Evolutionary conservation across 768 basidiomycete species (phyloP).

Genomic region (Chalciporus pseudorubinellus): DNA sequence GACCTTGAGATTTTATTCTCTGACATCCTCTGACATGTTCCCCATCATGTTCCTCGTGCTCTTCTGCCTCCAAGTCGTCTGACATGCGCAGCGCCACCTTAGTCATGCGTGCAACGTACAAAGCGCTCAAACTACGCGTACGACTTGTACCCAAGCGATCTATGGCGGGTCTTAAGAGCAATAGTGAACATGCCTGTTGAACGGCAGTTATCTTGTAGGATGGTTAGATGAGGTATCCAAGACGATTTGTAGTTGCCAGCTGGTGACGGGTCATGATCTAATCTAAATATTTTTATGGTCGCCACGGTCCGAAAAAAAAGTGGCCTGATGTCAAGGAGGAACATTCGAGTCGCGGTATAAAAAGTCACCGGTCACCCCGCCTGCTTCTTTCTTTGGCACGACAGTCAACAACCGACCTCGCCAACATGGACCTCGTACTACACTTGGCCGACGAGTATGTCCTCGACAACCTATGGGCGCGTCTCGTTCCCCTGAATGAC

Average conservation of each 20-base stretch:
- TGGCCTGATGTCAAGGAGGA: constrained; percentile 27
- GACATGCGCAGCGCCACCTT: too few species aligned
- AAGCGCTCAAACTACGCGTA: too few species aligned
- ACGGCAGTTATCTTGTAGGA: too few species aligned
- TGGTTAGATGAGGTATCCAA: background rate
- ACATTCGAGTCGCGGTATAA: constrained; percentile 17
- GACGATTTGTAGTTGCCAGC: background rate
- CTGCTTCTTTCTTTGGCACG: background rate
- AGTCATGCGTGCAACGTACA: too few species aligned
- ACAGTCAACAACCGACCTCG: background rate
- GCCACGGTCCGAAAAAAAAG: constrained; percentile 24
- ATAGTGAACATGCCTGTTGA: too few species aligned
- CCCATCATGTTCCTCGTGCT: too few species aligned
- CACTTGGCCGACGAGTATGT: constrained; percentile 63
- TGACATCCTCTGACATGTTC: too few species aligned
- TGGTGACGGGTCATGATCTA: constrained; percentile 5
- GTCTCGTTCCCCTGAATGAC: constrained; percentile 56
- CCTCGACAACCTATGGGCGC: constrained; percentile 79
- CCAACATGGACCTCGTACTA: constrained; percentile 78
- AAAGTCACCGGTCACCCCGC: constrained; percentile 3
- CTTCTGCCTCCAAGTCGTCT: too few species aligned
- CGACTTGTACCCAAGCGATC: too few species aligned
- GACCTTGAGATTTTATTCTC: too few species aligned
- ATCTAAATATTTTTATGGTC: constrained; percentile 5
- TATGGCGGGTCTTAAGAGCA: too few species aligned